Conservation (phyloP, 1,284 basidiomycete species). For the Tetrapyrgos nigripes region DNA sequence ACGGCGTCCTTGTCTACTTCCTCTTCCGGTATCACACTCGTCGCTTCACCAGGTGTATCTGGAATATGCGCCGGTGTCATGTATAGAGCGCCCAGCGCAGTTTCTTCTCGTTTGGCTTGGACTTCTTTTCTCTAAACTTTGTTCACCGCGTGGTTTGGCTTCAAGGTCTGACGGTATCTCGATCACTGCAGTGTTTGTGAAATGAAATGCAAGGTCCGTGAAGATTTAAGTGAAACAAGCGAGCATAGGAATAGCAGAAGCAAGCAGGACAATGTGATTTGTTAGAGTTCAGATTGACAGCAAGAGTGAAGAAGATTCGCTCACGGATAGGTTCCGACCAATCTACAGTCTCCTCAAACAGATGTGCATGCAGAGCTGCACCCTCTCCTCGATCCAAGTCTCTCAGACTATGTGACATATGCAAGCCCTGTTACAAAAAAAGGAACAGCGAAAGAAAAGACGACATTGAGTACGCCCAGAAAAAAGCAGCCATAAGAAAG, state of each 20-base stretch:
- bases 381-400: slow-evolving; percentile 86
- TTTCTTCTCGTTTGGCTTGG: slow-evolving; percentile 80
- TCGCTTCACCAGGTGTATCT: slow-evolving; percentile 76
- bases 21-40: slow-evolving; percentile 64
- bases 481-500: slow-evolving; percentile 28
- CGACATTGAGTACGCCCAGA: too few relatives aligned
- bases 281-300: slow-evolving; percentile 1
- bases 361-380: slow-evolving; percentile 76
- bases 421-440: slow-evolving; percentile 58
- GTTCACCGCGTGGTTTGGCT: slow-evolving; percentile 57
- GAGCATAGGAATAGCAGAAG: neutral
- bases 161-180: slow-evolving; percentile 67
- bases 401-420: slow-evolving; percentile 74
- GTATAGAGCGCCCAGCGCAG: slow-evolving; percentile 76
- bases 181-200: slow-evolving; percentile 50
- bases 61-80: slow-evolving; percentile 73
- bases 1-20: slow-evolving; percentile 68
- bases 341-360: slow-evolving; percentile 85
- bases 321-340: slow-evolving; percentile 81
- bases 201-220: neutral
- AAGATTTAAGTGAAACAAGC: neutral
- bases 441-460: neutral
- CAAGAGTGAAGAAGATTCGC: slow-evolving; percentile 20
- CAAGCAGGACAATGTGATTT: neutral
- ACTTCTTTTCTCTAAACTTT: slow-evolving; percentile 68